Conservation (phyloP, 2,329 filamentous ascomycete species). For the Botrytis fabae region DNA sequence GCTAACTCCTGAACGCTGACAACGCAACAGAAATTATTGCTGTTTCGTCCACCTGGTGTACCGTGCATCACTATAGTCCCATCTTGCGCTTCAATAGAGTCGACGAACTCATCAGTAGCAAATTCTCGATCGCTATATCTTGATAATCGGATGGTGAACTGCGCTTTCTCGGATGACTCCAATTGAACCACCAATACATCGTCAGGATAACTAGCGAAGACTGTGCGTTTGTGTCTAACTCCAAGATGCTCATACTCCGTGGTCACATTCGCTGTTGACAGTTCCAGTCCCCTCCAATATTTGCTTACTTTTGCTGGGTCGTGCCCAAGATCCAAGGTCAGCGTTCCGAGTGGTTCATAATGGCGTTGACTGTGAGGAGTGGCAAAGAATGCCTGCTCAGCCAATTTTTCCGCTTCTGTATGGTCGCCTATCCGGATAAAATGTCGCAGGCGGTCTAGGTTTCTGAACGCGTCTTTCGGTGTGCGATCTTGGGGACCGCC, state of each 20-base stretch:
- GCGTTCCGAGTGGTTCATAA: constrained; percentile 46
- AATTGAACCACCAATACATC: constrained; percentile 43
- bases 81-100: constrained; percentile 40
- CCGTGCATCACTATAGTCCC: constrained; percentile 44
- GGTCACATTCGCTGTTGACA: constrained; percentile 41
- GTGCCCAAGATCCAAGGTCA: constrained; percentile 47
- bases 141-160: constrained; percentile 40
- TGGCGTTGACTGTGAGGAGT: constrained; percentile 49
- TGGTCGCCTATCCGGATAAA: constrained; percentile 46
- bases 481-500: constrained; percentile 48
- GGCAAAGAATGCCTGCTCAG: constrained; percentile 46
- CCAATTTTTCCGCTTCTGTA: constrained; percentile 46
- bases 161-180: constrained; percentile 26
- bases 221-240: constrained; percentile 40
- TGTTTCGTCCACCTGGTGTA: constrained; percentile 43
- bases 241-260: constrained; percentile 43
- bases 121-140: constrained; percentile 45
- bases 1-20: constrained; percentile 34
- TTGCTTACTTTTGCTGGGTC: constrained; percentile 31
- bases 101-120: constrained; percentile 47
- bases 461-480: constrained; percentile 43
- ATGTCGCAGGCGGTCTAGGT: constrained; percentile 44
- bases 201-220: constrained; percentile 45
- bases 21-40: constrained; percentile 41
- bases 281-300: constrained; percentile 40